A percentile compares a stretch with the other conserved stretches of the same genome.
Evolutionary conservation across 1,284 basidiomycete genomes (phyloP).

Genomic region (Mycena citricolor): DNA sequence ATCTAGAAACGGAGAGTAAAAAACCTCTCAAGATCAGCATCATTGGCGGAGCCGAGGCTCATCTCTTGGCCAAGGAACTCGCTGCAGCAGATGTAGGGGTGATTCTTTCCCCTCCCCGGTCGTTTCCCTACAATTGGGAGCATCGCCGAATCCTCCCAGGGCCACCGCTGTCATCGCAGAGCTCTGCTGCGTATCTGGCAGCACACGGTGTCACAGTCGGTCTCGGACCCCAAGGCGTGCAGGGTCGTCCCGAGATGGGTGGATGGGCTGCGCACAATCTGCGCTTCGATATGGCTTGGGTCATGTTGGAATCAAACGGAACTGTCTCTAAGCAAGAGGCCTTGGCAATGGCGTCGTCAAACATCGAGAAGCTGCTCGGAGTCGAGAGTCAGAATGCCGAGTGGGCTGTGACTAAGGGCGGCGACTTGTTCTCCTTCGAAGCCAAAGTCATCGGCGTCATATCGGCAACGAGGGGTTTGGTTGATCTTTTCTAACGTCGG

Average conservation of each 20-base stretch:
- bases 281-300: constrained; percentile 59
- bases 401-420: constrained; percentile 17
- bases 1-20: constrained; percentile 1
- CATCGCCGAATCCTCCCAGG: constrained; percentile 62
- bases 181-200: constrained; percentile 51
- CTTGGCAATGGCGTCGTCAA: constrained; percentile 58
- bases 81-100: constrained; percentile 73
- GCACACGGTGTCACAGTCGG: constrained; percentile 68
- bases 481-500: constrained; percentile 22
- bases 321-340: constrained; percentile 53
- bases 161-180: constrained; percentile 63
- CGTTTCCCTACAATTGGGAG: constrained; percentile 68
- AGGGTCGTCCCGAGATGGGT: constrained; percentile 47
- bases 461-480: constrained; percentile 19
- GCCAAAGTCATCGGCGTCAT: constrained; percentile 21
- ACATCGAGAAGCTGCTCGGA: constrained; percentile 58
- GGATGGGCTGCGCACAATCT: constrained; percentile 56
- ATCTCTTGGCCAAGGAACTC: constrained; percentile 75
- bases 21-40: constrained; percentile 46
- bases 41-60: constrained; percentile 71
- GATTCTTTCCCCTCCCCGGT: constrained; percentile 51
- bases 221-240: constrained; percentile 40
- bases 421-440: constrained; percentile 20
- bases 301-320: constrained; percentile 48
- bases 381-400: constrained; percentile 31